These are phyloP conservation scores for Saitozyma sp. DNA, from an alignment of 768 basidiomycete species.

Conservation along the genomic window DNA sequence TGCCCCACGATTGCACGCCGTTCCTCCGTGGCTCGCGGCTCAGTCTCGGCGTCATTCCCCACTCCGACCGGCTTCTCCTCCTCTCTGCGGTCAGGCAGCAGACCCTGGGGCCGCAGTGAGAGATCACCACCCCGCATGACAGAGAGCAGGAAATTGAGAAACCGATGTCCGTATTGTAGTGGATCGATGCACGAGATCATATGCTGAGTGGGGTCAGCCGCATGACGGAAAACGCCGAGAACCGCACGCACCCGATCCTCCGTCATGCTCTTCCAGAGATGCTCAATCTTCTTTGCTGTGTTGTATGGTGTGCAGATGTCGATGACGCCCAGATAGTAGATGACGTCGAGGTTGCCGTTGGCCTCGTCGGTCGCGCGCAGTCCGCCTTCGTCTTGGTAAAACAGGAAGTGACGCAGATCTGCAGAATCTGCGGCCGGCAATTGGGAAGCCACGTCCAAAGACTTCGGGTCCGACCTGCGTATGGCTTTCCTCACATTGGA, in stretches of 20 bases:
- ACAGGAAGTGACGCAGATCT: slow-evolving; percentile 71
- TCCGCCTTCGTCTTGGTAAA: slow-evolving; percentile 97
- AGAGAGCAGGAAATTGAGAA: slow-evolving; percentile 57
- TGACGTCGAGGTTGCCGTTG: slow-evolving; percentile 70
- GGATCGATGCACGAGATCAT: slow-evolving; percentile 94
- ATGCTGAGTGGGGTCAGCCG: slow-evolving; percentile 60
- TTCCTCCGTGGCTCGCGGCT: no score
- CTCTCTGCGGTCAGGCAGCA: slow-evolving; percentile 4
- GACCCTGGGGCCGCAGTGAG: slow-evolving; percentile 31
- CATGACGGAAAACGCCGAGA: not conserved
- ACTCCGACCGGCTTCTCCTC: no score
- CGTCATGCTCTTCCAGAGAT: slow-evolving; percentile 85
- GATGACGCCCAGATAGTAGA: slow-evolving; percentile 94
- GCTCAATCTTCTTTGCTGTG: slow-evolving; percentile 73
- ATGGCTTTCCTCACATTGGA: slow-evolving; percentile 82
- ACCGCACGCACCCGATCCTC: slow-evolving; percentile 73
- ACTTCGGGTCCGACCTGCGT: slow-evolving; percentile 75
- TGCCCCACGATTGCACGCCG: no score
- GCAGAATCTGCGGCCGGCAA: slow-evolving; percentile 63
- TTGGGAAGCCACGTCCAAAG: slow-evolving; percentile 62
- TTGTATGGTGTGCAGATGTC: slow-evolving; percentile 94
- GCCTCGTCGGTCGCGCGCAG: slow-evolving; percentile 82
- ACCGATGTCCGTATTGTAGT: slow-evolving; percentile 79
- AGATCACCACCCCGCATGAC: slow-evolving; percentile 50
- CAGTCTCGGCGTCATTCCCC: no score